Base-by-base conservation (phyloP, 2,329 filamentous ascomycete genomes). In the Penicillium sp. region DNA sequence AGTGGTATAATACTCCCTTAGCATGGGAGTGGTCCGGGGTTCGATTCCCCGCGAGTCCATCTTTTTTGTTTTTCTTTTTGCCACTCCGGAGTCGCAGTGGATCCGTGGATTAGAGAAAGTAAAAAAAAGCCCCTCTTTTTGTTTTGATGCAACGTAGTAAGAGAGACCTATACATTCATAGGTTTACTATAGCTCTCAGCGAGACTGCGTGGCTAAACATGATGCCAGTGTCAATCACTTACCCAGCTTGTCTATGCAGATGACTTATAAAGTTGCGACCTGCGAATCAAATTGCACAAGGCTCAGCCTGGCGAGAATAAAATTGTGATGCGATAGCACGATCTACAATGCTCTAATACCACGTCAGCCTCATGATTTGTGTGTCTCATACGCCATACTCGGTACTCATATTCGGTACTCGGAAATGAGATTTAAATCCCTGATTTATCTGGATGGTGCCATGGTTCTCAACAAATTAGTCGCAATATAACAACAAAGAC, bases 21-120 rank as follows among this genome's bases (percentile, higher is more conserved):
- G 75, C 73, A 77, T 78, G 76, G 75, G 76, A 71, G 76, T 72
- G 76, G 76, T 78, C 75, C 73, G 71, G 74, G 75, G 75, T 78
- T 78, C 74, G 75, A 79, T 79, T 79, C 76, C 76, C 76, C 71
- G 76, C 75, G 71, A 76, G 76, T 78, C 77, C 76, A 78, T 62
- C 59, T 5, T 42, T 42, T 39, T 42, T 39, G 8, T n/a, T 19
- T 39, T 39, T 39, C 8, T 10, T 39, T 39, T 19, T n/a, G n/a
- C 35, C 35, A 39, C 35, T 37, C 6, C 10, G 16, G 35, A 39
- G 35, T 19, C 35, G 9, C n/a, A 39, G n/a, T 39, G 35, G n/a
- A 39, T 3, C n/a, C 35, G 9, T 39, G 16, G n/a, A 39, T 39
- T 2, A 19, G 35, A 39, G 35, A 39, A 39, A 19, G 14, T 39